A percentile compares a stretch with the other conserved stretches of the same genome.
phyloP scores from a whole-genome alignment of 2,329 filamentous ascomycete genomes.

The Verticillium longisporum region DNA sequence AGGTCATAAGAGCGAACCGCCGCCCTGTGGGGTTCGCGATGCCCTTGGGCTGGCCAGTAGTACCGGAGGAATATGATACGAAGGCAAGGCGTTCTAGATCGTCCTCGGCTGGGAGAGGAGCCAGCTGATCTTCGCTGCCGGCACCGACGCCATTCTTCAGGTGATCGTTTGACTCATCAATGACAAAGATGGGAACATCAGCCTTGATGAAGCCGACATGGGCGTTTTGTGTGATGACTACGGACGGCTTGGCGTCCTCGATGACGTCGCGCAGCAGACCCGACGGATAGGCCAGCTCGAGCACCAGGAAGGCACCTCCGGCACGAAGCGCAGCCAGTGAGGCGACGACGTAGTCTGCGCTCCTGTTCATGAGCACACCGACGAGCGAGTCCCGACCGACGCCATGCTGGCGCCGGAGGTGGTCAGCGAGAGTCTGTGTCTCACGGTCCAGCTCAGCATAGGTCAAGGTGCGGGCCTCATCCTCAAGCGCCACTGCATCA shows the following conservation, averaged over 20 bases:
- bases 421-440: slow-evolving; percentile 57
- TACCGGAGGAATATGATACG: slow-evolving; percentile 75
- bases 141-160: slow-evolving; percentile 10
- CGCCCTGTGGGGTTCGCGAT: slow-evolving; percentile 72
- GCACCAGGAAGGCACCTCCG: slow-evolving; percentile 72
- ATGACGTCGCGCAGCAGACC: slow-evolving; percentile 69
- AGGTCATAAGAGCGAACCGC: slow-evolving; percentile 68
- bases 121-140: slow-evolving; percentile 27
- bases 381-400: slow-evolving; percentile 69
- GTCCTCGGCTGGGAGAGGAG: slow-evolving; percentile 51
- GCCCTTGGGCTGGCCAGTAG: slow-evolving; percentile 70
- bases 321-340: slow-evolving; percentile 72
- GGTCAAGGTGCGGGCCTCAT: slow-evolving; percentile 59
- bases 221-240: slow-evolving; percentile 61
- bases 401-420: slow-evolving; percentile 58
- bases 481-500: slow-evolving; percentile 64
- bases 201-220: slow-evolving; percentile 61
- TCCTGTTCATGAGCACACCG: slow-evolving; percentile 67
- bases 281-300: slow-evolving; percentile 73
- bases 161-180: slow-evolving; percentile 41
- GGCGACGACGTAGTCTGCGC: slow-evolving; percentile 72
- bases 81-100: slow-evolving; percentile 71
- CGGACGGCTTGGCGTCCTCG: slow-evolving; percentile 64
- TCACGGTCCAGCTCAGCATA: slow-evolving; percentile 66
- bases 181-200: slow-evolving; percentile 54